Evolutionary conservation across 768 basidiomycete genomes (phyloP).

Genomic region (Myochromella boudieri): DNA sequence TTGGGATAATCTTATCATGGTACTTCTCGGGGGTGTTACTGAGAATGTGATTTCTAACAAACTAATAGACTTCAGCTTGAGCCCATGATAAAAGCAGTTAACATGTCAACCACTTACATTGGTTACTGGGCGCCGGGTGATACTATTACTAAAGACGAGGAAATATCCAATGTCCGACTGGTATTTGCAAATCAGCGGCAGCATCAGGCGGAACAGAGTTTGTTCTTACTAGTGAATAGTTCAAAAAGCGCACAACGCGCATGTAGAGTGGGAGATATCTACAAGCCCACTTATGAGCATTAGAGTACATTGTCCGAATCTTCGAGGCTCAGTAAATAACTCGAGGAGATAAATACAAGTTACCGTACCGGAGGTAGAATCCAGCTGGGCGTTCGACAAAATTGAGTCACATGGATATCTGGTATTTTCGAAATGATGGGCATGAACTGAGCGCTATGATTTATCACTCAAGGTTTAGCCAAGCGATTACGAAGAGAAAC

Average conservation of each 20-base stretch:
- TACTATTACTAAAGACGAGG: conserved; percentile 11
- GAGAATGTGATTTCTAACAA: conserved; percentile 32
- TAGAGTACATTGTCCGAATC: conserved; percentile 27
- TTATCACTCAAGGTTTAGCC: not conserved
- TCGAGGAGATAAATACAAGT: not conserved
- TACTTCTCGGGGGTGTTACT: conserved; percentile 44
- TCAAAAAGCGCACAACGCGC: conserved; percentile 24
- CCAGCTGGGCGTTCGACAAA: conserved; percentile 52
- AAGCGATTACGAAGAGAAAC: conserved; percentile 13
- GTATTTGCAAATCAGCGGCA: not conserved
- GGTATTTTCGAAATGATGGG: conserved; percentile 42
- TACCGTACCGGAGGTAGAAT: conserved; percentile 41
- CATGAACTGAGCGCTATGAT: conserved; percentile 48
- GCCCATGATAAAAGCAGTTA: not conserved
- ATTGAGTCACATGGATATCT: conserved; percentile 42
- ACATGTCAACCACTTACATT: conserved; percentile 1
- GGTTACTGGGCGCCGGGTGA: conserved; percentile 5
- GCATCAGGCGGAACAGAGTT: not conserved
- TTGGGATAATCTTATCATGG: conserved; percentile 44
- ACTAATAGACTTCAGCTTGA: conserved; percentile 11
- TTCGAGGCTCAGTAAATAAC: conserved; percentile 2
- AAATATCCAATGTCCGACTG: conserved; percentile 12
- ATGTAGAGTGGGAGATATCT: conserved; percentile 37
- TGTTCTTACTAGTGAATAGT: conserved; percentile 17
- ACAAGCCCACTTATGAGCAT: conserved; percentile 39